phyloP scores from a whole-genome alignment of 2,329 filamentous ascomycete genomes.

The Arthrobotrys entomopaga region DNA sequence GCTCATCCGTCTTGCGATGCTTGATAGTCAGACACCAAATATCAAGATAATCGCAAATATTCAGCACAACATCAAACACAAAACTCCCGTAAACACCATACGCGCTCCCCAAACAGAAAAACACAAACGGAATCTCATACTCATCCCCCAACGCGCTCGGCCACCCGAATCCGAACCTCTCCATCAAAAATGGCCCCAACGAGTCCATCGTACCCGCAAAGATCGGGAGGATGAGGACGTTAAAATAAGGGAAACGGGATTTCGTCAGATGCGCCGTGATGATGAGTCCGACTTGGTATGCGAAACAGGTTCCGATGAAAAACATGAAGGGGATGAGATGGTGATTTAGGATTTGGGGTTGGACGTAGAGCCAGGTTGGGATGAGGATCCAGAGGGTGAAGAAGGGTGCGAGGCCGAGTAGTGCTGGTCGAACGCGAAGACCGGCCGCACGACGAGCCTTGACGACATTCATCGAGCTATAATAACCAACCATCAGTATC shows the following conservation, averaged over 20 bases:
- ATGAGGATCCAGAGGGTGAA: conserved; percentile 80
- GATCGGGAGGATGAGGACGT: conserved; percentile 82
- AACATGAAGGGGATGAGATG: conserved; percentile 90
- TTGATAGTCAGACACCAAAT: conserved; percentile 99
- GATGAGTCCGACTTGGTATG: conserved; percentile 94
- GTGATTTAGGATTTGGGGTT: conserved; percentile 81
- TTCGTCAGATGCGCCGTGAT: conserved; percentile 94
- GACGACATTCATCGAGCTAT: conserved; percentile 82
- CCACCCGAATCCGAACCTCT: conserved; percentile 72
- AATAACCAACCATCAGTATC: conserved; percentile 9
- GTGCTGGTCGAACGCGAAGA: conserved; percentile 76
- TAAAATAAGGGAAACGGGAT: conserved; percentile 87
- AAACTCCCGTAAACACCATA: conserved; percentile 97
- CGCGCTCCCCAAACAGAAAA: conserved; percentile 83
- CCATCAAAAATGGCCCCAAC: conserved; percentile 74
- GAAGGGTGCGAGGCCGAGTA: conserved; percentile 85
- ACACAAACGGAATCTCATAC: conserved; percentile 91
- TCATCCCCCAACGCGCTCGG: conserved; percentile 77
- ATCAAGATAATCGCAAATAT: conserved; percentile 96
- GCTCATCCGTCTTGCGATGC: conserved; percentile 65
- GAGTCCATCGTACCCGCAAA: conserved; percentile 82
- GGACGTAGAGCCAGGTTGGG: conserved; percentile 80
- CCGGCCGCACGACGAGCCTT: conserved; percentile 78
- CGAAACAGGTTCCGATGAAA: conserved; percentile 89
- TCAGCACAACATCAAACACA: conserved; percentile 94